phyloP scores from a whole-genome alignment of 164 flowering plant genomes.

The Umbellularia californica region DNA sequence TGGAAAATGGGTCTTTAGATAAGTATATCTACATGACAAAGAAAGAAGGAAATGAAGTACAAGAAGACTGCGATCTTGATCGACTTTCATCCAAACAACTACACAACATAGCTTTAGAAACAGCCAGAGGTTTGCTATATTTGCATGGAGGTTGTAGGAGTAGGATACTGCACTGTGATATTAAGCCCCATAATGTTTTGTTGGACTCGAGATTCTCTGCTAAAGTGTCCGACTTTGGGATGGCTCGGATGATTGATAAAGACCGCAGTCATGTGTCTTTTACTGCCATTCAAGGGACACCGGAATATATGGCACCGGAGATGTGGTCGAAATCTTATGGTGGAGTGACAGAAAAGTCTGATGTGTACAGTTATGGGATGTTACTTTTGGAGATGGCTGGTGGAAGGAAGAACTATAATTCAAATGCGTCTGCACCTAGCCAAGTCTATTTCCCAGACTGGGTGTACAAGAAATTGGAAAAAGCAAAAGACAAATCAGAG shows the following conservation, averaged over 20 bases:
- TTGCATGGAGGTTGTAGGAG: slow-evolving; percentile 8
- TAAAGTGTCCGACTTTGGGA: slow-evolving; percentile 23
- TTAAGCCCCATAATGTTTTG: slow-evolving; percentile 24
- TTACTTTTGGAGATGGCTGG: slow-evolving; percentile 19
- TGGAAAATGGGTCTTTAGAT: slow-evolving; percentile 15
- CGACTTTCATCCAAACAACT: slow-evolving; percentile 1
- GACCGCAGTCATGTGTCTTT: slow-evolving; percentile 9
- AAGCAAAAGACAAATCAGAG: too few species aligned
- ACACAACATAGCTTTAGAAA: slow-evolving; percentile 9
- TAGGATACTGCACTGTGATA: slow-evolving; percentile 23
- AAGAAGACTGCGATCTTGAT: background rate
- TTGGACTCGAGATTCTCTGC: slow-evolving; percentile 18
- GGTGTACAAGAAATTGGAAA: slow-evolving; percentile 2
- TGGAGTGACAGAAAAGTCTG: slow-evolving; percentile 1
- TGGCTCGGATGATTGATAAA: slow-evolving; percentile 9
- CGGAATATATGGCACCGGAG: slow-evolving; percentile 23
- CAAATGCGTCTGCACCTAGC: background rate
- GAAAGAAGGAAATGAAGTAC: background rate
- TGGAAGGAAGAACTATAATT: slow-evolving; percentile 5
- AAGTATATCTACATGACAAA: background rate
- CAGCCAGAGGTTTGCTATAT: slow-evolving; percentile 4
- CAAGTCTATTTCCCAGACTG: slow-evolving; percentile 18
- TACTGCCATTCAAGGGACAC: slow-evolving; percentile 15
- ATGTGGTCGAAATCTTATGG: slow-evolving; percentile 15
- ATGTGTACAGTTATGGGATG: slow-evolving; percentile 24